phyloP scores from a whole-genome alignment of 1,284 basidiomycete species.

The Naganishia albida region DNA sequence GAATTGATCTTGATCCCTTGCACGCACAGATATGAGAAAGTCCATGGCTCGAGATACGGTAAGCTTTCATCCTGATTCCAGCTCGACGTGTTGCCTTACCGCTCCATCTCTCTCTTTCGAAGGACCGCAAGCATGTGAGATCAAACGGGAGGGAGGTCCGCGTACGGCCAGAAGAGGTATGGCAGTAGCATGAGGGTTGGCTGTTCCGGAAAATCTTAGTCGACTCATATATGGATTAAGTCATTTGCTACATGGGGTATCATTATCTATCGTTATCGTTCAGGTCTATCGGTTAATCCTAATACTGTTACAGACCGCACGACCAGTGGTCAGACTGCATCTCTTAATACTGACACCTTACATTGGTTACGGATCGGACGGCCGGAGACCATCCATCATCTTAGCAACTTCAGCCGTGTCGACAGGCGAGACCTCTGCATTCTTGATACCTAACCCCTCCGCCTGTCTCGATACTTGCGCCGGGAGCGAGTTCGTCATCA shows the following conservation, averaged over 20 bases:
- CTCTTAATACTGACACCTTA: conserved; percentile 1
- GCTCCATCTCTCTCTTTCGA: background rate
- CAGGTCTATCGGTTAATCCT: too few relatives aligned
- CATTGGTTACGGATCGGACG: background rate
- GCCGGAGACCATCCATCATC: conserved; percentile 21
- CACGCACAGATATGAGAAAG: conserved; percentile 54
- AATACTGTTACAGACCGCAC: too few relatives aligned
- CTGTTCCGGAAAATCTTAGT: too few relatives aligned
- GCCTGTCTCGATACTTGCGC: background rate
- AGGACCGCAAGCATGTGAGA: conserved; percentile 46
- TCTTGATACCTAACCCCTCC: background rate
- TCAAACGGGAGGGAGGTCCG: conserved; percentile 50
- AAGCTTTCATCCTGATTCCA: conserved; percentile 19
- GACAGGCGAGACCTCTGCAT: background rate
- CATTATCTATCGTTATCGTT: background rate
- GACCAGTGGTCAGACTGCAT: too few relatives aligned
- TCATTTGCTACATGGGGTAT: background rate
- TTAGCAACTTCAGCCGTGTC: conserved; percentile 17
- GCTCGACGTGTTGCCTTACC: background rate
- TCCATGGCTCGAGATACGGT: conserved; percentile 51
- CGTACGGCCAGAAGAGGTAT: conserved; percentile 50
- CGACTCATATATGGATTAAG: too few relatives aligned
- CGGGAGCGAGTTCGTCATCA: background rate
- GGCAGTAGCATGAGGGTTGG: background rate
- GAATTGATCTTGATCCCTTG: conserved; percentile 47